Conservation (phyloP, 495 filamentous ascomycete genomes). For the Apiosordaria backusii region DNA sequence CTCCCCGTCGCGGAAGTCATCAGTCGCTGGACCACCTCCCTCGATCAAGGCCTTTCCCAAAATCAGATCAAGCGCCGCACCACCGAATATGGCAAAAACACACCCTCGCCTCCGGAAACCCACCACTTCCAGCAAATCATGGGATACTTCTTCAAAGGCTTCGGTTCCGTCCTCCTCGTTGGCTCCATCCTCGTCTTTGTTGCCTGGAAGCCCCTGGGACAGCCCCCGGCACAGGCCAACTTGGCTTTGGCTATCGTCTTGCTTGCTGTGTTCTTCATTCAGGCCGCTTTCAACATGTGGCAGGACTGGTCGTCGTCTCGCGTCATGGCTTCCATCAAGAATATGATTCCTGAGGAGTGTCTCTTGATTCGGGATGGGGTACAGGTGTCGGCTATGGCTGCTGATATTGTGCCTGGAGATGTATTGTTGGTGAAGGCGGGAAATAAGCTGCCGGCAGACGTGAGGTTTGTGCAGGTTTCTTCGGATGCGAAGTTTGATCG, state of each 20-base stretch:
- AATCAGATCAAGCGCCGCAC: slow-evolving; percentile 21
- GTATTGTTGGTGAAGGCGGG: slow-evolving; percentile 60
- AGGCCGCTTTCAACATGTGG: slow-evolving; percentile 66
- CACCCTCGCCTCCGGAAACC: slow-evolving; percentile 55
- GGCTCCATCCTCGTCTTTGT: slow-evolving; percentile 64
- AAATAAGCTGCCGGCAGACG: slow-evolving; percentile 65
- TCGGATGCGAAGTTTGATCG: slow-evolving; percentile 69
- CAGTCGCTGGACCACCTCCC: slow-evolving; percentile 50
- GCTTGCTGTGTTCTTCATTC: slow-evolving; percentile 60
- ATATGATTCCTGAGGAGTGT: slow-evolving; percentile 65
- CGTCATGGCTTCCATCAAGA: slow-evolving; percentile 64
- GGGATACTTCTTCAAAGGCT: slow-evolving; percentile 69
- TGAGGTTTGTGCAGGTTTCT: slow-evolving; percentile 60
- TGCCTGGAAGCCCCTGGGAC: slow-evolving; percentile 65
- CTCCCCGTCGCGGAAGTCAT: slow-evolving; percentile 52
- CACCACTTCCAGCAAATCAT: slow-evolving; percentile 55
- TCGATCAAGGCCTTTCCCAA: slow-evolving; percentile 24
- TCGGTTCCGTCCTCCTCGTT: slow-evolving; percentile 59
- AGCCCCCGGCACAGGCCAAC: slow-evolving; percentile 62
- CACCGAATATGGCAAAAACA: slow-evolving; percentile 43
- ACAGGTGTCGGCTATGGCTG: slow-evolving; percentile 46
- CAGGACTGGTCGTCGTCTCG: slow-evolving; percentile 60
- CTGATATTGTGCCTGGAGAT: slow-evolving; percentile 66
- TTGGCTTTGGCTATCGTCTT: slow-evolving; percentile 65
- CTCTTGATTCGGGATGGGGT: slow-evolving; percentile 57